Evolutionary conservation across 352 stramenopile species (phyloP).

Genomic region (Peronospora belbahrii): DNA sequence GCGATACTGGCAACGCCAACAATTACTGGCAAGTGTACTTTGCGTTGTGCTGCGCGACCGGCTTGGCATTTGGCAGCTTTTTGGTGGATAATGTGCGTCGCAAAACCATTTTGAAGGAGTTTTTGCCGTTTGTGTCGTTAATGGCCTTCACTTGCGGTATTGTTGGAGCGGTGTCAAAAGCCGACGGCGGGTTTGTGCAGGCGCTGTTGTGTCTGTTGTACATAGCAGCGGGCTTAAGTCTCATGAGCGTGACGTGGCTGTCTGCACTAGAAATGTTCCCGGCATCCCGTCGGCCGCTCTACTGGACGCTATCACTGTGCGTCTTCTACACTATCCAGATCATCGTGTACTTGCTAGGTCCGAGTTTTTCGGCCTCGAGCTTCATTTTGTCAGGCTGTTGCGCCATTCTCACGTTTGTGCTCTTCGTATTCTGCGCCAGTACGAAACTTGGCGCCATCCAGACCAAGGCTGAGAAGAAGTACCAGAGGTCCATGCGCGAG

Average conservation of each 20-base stretch:
- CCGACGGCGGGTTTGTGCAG: slow-evolving; percentile 34
- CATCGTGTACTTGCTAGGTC: slow-evolving; percentile 45
- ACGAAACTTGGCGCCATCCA: slow-evolving; percentile 78
- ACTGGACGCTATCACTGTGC: slow-evolving; percentile 61
- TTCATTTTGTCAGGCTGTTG: slow-evolving; percentile 50
- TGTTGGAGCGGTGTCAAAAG: slow-evolving; percentile 31
- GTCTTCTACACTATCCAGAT: slow-evolving; percentile 56
- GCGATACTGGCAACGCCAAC: slow-evolving; percentile 12
- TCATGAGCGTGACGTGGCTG: slow-evolving; percentile 71
- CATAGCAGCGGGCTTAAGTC: slow-evolving; percentile 51
- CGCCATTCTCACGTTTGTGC: slow-evolving; percentile 37
- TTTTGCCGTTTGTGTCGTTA: slow-evolving; percentile 62
- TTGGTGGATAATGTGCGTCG: slow-evolving; percentile 78
- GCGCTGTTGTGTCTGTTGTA: slow-evolving; percentile 56
- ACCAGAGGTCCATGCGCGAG: slow-evolving; percentile 41
- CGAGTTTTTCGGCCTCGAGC: slow-evolving; percentile 50
- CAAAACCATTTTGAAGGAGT: slow-evolving; percentile 87
- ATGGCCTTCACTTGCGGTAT: slow-evolving; percentile 55
- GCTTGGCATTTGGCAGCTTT: slow-evolving; percentile 67
- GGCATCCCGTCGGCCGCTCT: slow-evolving; percentile 43
- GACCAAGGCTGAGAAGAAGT: slow-evolving; percentile 80
- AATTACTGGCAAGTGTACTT: slow-evolving; percentile 59
- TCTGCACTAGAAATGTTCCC: slow-evolving; percentile 79
- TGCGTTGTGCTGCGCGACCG: slow-evolving; percentile 34
- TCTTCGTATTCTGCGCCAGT: slow-evolving; percentile 74